Conservation (phyloP, 2,329 filamentous ascomycete species). For the Ophiosphaerella narmari region DNA sequence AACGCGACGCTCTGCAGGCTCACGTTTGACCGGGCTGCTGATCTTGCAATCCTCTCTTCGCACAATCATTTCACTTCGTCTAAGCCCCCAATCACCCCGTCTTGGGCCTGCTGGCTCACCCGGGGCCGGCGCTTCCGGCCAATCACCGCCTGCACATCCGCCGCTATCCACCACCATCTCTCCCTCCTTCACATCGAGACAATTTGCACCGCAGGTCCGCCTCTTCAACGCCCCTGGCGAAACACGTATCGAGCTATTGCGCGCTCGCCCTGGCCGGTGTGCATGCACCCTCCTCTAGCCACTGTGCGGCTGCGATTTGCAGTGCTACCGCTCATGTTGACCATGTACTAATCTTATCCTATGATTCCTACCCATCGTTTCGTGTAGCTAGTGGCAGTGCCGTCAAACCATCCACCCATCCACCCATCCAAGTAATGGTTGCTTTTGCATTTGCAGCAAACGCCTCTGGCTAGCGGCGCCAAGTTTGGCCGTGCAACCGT, state of each 20-base stretch:
- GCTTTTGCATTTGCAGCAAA: conserved; percentile 34
- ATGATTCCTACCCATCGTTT: conserved; percentile 1
- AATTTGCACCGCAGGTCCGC: conserved; percentile 45
- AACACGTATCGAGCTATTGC: conserved; percentile 39
- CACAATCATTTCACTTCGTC: conserved; percentile 35
- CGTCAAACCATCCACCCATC: conserved; percentile 6
- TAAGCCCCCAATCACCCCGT: conserved; percentile 35
- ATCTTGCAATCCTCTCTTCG: conserved; percentile 40
- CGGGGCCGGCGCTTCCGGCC: conserved; percentile 19
- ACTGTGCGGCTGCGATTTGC: conserved; percentile 10
- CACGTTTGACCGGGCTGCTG: conserved; percentile 39
- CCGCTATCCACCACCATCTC: conserved; percentile 20
- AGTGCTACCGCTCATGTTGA: conserved; percentile 1
- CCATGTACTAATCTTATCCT: neutral
- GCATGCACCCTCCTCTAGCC: neutral
- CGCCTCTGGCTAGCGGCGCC: conserved; percentile 22
- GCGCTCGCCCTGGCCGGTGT: conserved; percentile 3
- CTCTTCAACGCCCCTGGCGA: conserved; percentile 41
- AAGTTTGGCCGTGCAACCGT: conserved; percentile 41
- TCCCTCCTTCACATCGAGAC: conserved; percentile 38
- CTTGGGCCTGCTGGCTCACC: conserved; percentile 27
- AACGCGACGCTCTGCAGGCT: conserved; percentile 41
- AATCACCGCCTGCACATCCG: conserved; percentile 29
- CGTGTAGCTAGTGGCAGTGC: conserved; percentile 18
- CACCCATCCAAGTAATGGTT: conserved; percentile 14